Conservation (phyloP, 352 stramenopile genomes). For the Phytophthora multivora region DNA sequence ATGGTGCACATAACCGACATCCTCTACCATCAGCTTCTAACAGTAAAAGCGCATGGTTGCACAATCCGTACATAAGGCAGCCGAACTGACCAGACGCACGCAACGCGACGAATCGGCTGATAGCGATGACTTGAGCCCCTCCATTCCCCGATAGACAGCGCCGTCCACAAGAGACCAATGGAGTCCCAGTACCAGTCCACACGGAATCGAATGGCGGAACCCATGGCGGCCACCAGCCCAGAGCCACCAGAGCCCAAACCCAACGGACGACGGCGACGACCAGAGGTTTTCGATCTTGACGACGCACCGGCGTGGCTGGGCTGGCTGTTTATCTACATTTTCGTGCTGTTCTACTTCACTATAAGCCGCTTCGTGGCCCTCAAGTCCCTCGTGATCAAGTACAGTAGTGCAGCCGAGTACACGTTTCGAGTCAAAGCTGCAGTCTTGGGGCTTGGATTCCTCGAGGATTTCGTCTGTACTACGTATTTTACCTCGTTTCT, state of each 20-base stretch:
- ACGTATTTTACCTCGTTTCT: constrained; percentile 29
- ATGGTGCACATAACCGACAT: not conserved
- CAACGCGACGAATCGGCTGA: constrained; percentile 1
- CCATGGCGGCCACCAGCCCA: not conserved
- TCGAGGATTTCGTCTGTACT: constrained; percentile 36
- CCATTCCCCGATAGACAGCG: constrained; percentile 2
- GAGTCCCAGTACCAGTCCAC: not conserved
- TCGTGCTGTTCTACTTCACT: constrained; percentile 26
- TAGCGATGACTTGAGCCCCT: constrained; percentile 1
- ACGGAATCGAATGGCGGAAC: constrained; percentile 1
- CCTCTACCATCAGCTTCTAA: not conserved
- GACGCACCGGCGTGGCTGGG: constrained; percentile 13
- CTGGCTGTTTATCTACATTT: constrained; percentile 26
- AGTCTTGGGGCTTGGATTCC: constrained; percentile 20
- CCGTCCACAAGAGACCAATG: not conserved
- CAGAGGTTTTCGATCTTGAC: constrained; percentile 4
- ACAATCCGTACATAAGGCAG: not conserved
- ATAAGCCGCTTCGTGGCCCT: constrained; percentile 20
- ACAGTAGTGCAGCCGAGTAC: constrained; percentile 14
- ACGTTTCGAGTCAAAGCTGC: constrained; percentile 12
- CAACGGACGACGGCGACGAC: not conserved
- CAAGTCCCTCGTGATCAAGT: constrained; percentile 24
- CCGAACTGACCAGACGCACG: not conserved
- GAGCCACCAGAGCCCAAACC: constrained; percentile 2
- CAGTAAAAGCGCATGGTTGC: not conserved